phyloP scores from a whole-genome alignment of 2,329 filamentous ascomycete species.

The Amesomyces nigricolor region DNA sequence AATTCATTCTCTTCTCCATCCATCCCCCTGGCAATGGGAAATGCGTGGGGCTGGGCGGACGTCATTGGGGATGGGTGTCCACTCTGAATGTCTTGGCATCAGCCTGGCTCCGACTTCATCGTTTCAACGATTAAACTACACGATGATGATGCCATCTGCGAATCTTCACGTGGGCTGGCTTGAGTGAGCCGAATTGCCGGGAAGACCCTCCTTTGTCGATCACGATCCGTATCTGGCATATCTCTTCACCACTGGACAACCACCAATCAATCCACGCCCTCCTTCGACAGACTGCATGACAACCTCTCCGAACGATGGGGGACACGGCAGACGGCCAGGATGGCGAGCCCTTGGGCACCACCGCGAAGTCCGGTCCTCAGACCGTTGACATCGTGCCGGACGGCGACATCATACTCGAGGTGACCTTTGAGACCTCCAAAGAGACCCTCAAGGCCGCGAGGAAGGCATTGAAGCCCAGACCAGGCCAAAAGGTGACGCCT shows the following conservation, averaged over 20 bases:
- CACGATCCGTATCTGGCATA: background rate
- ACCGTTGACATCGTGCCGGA: constrained; percentile 48
- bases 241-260: background rate
- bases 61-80: constrained; percentile 9
- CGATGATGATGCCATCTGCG: no score
- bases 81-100: constrained; percentile 6
- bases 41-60: constrained; percentile 3
- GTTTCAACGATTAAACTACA: background rate
- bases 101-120: background rate
- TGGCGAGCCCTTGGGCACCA: constrained; percentile 13
- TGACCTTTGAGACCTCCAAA: constrained; percentile 57
- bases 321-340: constrained; percentile 22
- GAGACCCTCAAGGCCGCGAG: constrained; percentile 43
- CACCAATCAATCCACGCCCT: background rate
- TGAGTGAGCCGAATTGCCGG: no score
- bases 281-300: constrained; percentile 2
- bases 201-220: no score
- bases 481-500: constrained; percentile 15
- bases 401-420: constrained; percentile 62
- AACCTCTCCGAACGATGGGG: constrained; percentile 18
- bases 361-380: constrained; percentile 18
- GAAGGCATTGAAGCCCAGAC: constrained; percentile 34
- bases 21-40: no score
- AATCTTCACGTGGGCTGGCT: no score
- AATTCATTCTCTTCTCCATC: background rate